Base-by-base conservation (phyloP, 2,329 filamentous ascomycete genomes). In the Emericellopsis cladophorae region DNA sequence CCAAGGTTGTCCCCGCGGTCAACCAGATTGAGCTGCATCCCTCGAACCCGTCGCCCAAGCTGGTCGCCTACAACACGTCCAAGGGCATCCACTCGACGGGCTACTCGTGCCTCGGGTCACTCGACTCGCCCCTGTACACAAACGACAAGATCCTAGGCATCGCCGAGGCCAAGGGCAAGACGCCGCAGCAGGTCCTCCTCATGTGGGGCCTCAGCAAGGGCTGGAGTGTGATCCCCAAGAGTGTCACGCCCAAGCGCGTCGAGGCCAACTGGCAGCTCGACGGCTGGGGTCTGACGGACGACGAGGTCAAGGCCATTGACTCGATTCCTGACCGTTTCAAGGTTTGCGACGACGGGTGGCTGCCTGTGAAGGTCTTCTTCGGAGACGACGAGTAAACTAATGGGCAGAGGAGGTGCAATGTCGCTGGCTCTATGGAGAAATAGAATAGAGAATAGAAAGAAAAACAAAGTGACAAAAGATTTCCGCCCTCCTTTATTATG, bases 11-110 rank as follows among this genome's bases (percentile, higher is more conserved):
- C 40, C 74, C 74, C 12, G 81, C 83, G 15, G 84, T 86, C 49
- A 89, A 90, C 72, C 84, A 92, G 63, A 75, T 87, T 57, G 84
- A 89, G 63, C 71, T 88, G 18, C 84, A 89, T 64, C 84, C 84
- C 31, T 82, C 82, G 67, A 81, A 84, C 68, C 82, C 84, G 2
- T 86, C 81, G n/a, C 81, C 81, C 39, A 86, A 86, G 65, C 76
- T 89, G 32, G 67, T 89, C 46, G 72, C 75, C 44, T 88, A 83
- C 69, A 79, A 76, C 69, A 71, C 73, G 45, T 64, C 72, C 49
- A 85, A 86, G 67, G 79, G 75, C 51, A 88, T 90, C 56, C 81
- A 88, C 66, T 67, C 61, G 55, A 85, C 83, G 3, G 81, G 75
- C 36, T 86, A 87, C 66, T 85, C 80, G 11, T 83, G 79, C 60